Evolutionary conservation across 116 monocot genomes (phyloP), one percentile per base, ranked within the genome.

Genomic region (Iris pallida): DNA sequence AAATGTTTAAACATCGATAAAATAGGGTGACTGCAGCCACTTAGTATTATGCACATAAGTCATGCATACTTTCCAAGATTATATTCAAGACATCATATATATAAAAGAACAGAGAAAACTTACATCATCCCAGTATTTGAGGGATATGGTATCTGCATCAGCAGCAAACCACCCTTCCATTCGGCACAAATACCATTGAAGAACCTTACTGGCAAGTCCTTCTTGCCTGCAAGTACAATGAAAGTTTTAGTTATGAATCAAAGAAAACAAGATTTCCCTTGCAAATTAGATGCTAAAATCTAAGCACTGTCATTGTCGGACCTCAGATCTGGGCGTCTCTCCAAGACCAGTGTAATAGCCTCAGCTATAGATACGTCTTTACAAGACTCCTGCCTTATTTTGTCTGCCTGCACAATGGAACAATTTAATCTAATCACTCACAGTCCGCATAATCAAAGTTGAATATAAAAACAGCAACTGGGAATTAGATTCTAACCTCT

Each of bases 161-260:
- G 93, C 76, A 76, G 98, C 93, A 88, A 93, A 98, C 98, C 98
- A 98, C 7, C 98, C 98, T 82, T 98, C 93, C 85, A 98, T 85
- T 44, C 98, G 79, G 73, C 98, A 92, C 54, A 98, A 68, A 59
- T 93, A 98, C 98, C 98, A 98, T 20, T 90, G 90, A 42, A 98
- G 74, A 43, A 98, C 98, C 55, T 90, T 81, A 56, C 80, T 53
- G 8, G 88, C 82, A 64, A 93, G 80, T 16, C 93, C 98, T 76
- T 92, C 90, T 68, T 75, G 81, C 69, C 96, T 91, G 74, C 47
- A 45, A 81, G 9, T 8, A 57, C 55, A 5, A 12, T 11, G 62
- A 40, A 42, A 62, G 17, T 42, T 48, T 46, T 30, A 60, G 45
- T 20, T 18, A 72, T 45, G 30, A 30, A 30, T 30, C 30, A 2